These are phyloP conservation scores for Cystoderma amianthinum DNA, from an alignment of 768 basidiomycete genomes.

Conservation along the genomic window DNA sequence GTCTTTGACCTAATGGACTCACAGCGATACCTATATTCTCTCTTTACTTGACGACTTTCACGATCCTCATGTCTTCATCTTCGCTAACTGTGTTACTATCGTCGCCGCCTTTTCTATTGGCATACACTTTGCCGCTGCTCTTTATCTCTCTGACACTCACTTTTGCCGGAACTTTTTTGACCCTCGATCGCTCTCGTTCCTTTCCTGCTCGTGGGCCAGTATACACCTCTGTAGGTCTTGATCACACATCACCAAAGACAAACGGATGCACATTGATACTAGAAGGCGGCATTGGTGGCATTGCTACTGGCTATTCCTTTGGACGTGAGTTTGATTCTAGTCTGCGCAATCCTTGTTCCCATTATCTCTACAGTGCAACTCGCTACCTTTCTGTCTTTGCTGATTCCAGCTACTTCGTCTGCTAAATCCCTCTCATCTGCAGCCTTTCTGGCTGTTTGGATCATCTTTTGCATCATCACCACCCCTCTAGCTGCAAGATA, in stretches of 20 bases:
- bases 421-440: slow-evolving; percentile 35
- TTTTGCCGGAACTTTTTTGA: slow-evolving; percentile 68
- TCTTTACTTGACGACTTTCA: not conserved
- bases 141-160: slow-evolving; percentile 47
- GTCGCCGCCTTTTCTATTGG: slow-evolving; percentile 41
- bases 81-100: slow-evolving; percentile 35
- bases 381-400: slow-evolving; percentile 50
- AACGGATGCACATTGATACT: slow-evolving; percentile 33
- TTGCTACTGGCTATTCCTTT: slow-evolving; percentile 50
- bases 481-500: slow-evolving; percentile 49
- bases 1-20: too few species aligned
- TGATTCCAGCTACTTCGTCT: slow-evolving; percentile 45
- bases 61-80: slow-evolving; percentile 3
- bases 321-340: slow-evolving; percentile 37
- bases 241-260: slow-evolving; percentile 20
- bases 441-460: slow-evolving; percentile 55
- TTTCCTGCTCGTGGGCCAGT: slow-evolving; percentile 38
- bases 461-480: slow-evolving; percentile 41
- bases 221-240: slow-evolving; percentile 22
- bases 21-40: not conserved
- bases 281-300: slow-evolving; percentile 60
- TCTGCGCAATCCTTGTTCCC: not conserved
- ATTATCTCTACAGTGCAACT: slow-evolving; percentile 37
- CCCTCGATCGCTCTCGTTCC: slow-evolving; percentile 59
- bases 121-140: slow-evolving; percentile 57